These are phyloP conservation scores for Aspergillus sp. DNA, from an alignment of 2,329 filamentous ascomycete species.

Conservation along the genomic window DNA sequence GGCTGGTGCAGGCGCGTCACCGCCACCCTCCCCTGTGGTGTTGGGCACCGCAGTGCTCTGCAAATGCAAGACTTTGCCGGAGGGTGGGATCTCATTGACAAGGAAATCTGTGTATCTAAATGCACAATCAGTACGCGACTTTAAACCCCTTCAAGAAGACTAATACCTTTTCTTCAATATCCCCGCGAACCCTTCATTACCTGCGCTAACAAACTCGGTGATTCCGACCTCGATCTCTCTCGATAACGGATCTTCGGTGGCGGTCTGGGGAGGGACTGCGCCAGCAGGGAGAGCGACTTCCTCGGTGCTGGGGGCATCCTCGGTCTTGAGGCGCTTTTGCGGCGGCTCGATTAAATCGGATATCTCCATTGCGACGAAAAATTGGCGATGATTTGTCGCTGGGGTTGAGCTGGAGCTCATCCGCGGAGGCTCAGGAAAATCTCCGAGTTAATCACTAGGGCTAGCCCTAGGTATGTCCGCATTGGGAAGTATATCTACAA, in stretches of 20 bases:
- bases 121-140: slow-evolving; percentile 1
- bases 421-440: slow-evolving; percentile 17
- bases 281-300: slow-evolving; percentile 18
- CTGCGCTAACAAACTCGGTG: slow-evolving; percentile 59
- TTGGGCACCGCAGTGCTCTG: slow-evolving; percentile 44
- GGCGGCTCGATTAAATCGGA: slow-evolving; percentile 35
- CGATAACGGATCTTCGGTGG: slow-evolving; percentile 29
- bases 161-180: slow-evolving; percentile 65
- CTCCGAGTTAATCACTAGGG: slow-evolving; percentile 17
- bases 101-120: slow-evolving; percentile 83
- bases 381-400: slow-evolving; percentile 9
- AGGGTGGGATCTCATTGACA: slow-evolving; percentile 81
- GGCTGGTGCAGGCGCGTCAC: slow-evolving; percentile 9
- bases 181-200: slow-evolving; percentile 61
- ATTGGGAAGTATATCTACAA: slow-evolving; percentile 21
- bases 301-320: slow-evolving; percentile 20
- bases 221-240: slow-evolving; percentile 59
- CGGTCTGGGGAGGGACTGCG: slow-evolving; percentile 12
- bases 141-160: neutral
- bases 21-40: slow-evolving; percentile 9
- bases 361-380: slow-evolving; percentile 28
- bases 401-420: slow-evolving; percentile 10
- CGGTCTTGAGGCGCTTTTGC: slow-evolving; percentile 37
- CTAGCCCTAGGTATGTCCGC: slow-evolving; percentile 25
- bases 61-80: slow-evolving; percentile 75